phyloP scores from a whole-genome alignment of 1,139 yeast species.

The Yamadazyma conglobata region DNA sequence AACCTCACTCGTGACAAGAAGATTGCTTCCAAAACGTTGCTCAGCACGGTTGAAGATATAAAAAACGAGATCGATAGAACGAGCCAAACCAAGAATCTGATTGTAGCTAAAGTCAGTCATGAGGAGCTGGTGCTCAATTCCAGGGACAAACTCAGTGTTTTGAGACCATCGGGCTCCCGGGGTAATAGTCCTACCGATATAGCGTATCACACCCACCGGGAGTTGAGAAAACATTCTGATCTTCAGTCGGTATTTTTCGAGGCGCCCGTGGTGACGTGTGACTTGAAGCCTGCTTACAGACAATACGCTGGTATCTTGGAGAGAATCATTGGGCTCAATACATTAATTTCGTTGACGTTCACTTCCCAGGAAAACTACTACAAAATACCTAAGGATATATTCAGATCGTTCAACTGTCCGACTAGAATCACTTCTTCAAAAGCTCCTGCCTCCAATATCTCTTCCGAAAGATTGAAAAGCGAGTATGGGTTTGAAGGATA shows the following conservation, averaged over 20 bases:
- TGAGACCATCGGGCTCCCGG: background rate
- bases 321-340: conserved; percentile 50
- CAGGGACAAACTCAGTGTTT: conserved; percentile 6
- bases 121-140: conserved; percentile 4
- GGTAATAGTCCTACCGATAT: background rate
- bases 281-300: conserved; percentile 38
- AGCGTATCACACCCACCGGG: conserved; percentile 30
- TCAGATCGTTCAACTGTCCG: conserved; percentile 31
- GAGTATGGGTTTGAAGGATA: conserved; percentile 76
- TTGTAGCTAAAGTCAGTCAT: background rate
- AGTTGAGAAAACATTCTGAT: conserved; percentile 26
- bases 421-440: conserved; percentile 24
- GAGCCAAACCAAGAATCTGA: background rate
- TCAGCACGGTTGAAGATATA: conserved; percentile 15
- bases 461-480: conserved; percentile 29
- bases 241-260: conserved; percentile 51
- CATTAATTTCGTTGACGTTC: conserved; percentile 49
- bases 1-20: background rate
- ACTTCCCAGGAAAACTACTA: conserved; percentile 27
- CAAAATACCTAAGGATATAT: conserved; percentile 31
- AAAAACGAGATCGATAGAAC: conserved; percentile 16
- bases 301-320: conserved; percentile 55
- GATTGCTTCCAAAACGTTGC: background rate
- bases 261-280: conserved; percentile 73
- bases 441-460: conserved; percentile 14